Conservation (phyloP, 345 rosid species). For the Hibiscus trionum region DNA sequence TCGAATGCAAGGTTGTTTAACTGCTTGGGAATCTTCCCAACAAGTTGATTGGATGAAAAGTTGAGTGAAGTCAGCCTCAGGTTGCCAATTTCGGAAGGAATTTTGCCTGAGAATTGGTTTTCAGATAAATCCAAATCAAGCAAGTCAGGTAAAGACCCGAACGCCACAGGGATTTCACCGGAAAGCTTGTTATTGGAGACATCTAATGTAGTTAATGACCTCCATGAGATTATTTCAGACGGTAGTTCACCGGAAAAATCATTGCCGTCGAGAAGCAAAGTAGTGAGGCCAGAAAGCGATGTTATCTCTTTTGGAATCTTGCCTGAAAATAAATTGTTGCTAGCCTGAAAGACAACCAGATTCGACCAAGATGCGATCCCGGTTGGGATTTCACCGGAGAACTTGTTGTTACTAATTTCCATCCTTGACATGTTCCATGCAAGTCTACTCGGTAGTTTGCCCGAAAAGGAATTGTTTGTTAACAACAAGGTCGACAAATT, state of each 20-base stretch:
- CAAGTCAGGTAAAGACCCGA: neutral
- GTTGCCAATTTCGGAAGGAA: neutral
- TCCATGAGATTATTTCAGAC: neutral
- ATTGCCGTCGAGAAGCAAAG: neutral
- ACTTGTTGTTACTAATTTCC: neutral
- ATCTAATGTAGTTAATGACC: neutral
- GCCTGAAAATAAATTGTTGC: neutral
- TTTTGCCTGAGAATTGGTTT: neutral
- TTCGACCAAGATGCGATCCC: neutral
- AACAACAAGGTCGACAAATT: neutral
- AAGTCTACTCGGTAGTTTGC: neutral
- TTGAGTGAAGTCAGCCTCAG: neutral
- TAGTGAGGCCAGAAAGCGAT: neutral
- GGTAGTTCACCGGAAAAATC: neutral
- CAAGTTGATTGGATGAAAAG: neutral
- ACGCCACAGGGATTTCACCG: neutral
- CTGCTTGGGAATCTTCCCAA: neutral
- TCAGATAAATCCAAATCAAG: neutral
- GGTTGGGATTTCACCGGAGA: neutral
- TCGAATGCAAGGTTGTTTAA: neutral
- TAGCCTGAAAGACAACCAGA: neutral
- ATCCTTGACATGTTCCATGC: neutral
- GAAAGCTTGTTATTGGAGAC: neutral
- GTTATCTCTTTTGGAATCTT: neutral
- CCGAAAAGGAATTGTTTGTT: neutral